These are phyloP conservation scores for Ustilago crameri DNA, from an alignment of 1,284 basidiomycete genomes.

Conservation along the genomic window DNA sequence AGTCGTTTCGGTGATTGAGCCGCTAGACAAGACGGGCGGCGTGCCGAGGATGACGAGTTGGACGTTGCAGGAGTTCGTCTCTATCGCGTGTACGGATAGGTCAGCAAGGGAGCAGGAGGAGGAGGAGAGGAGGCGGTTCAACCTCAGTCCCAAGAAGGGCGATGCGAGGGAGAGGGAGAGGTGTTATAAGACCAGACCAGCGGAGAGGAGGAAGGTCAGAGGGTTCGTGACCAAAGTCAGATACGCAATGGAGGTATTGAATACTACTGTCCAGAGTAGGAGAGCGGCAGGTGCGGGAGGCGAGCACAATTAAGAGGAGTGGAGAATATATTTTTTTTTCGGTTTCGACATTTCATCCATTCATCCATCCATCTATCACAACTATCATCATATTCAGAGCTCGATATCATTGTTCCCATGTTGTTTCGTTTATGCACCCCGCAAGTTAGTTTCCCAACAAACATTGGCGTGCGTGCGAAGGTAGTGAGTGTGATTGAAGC, in stretches of 20 bases:
- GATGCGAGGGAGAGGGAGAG: neutral
- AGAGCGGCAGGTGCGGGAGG: too few relatives aligned
- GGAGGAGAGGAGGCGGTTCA: constrained; percentile 16
- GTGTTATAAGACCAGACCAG: constrained; percentile 25
- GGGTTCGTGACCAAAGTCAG: constrained; percentile 35
- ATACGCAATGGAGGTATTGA: constrained; percentile 40
- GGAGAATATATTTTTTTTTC: too few relatives aligned
- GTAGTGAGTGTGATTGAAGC: too few relatives aligned
- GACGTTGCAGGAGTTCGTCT: constrained; percentile 80
- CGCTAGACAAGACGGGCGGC: constrained; percentile 73
- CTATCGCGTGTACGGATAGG: constrained; percentile 70
- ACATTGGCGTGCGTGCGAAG: too few relatives aligned
- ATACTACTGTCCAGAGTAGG: constrained; percentile 21
- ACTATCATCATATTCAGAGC: too few relatives aligned
- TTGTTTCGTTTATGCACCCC: too few relatives aligned
- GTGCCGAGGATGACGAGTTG: constrained; percentile 81
- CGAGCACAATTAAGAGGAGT: too few relatives aligned
- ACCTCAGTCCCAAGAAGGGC: neutral
- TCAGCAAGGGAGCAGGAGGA: constrained; percentile 47
- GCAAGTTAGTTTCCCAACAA: too few relatives aligned
- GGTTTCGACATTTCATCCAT: too few relatives aligned
- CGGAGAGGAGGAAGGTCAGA: constrained; percentile 38
- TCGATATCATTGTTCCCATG: too few relatives aligned
- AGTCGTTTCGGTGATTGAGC: constrained; percentile 80
- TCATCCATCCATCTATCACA: too few relatives aligned